These are phyloP conservation scores for Dissophora ornata DNA, from an alignment of 192 early-diverging fungal genomes.

Conservation along the genomic window DNA sequence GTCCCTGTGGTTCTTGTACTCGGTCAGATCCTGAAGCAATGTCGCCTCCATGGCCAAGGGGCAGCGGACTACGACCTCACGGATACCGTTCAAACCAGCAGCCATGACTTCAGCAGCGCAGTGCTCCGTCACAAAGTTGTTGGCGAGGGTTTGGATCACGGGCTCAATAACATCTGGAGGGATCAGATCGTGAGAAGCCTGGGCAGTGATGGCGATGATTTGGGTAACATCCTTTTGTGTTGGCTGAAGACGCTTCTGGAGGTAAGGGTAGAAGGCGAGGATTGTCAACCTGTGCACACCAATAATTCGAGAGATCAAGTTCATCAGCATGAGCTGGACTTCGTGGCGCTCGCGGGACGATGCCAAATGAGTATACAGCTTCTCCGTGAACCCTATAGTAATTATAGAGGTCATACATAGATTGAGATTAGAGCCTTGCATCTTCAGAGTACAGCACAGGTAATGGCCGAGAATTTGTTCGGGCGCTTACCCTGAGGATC, in stretches of 20 bases:
- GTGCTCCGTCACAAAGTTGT: conserved; percentile 97
- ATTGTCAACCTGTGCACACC: conserved; percentile 95
- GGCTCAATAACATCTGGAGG: conserved; percentile 93
- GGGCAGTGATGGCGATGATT: conserved; percentile 91
- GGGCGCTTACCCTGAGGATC: conserved; percentile 84
- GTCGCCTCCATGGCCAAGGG: conserved; percentile 91
- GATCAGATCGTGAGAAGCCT: conserved; percentile 91
- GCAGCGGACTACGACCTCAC: conserved; percentile 88
- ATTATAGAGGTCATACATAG: no score
- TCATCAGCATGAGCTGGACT: conserved; percentile 90
- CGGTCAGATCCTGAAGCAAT: conserved; percentile 88
- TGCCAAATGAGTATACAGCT: conserved; percentile 88
- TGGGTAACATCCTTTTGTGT: conserved; percentile 94
- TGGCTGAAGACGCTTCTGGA: conserved; percentile 95
- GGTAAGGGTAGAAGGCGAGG: conserved; percentile 91
- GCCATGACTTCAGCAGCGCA: conserved; percentile 93
- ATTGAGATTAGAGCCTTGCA: no score
- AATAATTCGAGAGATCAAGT: conserved; percentile 94
- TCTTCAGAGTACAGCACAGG: no score
- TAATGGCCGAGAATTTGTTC: no score
- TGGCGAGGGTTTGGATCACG: conserved; percentile 90
- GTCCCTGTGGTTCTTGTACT: conserved; percentile 92
- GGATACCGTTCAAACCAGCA: conserved; percentile 86
- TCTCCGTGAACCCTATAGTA: conserved; percentile 94
- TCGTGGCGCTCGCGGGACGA: conserved; percentile 88